Evolutionary conservation across 2,329 filamentous ascomycete genomes (phyloP), one percentile per base, ranked within the genome.

Genomic region (Teratosphaeria pseudoeucalypti): DNA sequence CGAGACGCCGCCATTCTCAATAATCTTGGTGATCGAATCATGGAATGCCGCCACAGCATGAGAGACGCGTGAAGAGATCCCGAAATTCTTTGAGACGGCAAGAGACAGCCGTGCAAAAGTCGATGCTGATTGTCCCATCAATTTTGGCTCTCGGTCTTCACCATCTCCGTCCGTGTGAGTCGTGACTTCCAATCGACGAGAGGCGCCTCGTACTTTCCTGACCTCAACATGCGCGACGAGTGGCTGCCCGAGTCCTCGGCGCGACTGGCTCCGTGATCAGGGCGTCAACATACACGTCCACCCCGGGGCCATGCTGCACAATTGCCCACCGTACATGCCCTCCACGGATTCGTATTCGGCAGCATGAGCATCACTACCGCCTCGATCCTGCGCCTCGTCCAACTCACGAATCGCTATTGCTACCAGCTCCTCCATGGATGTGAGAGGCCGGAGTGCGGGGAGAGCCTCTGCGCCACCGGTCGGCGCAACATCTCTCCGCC

Each of bases 371-470:
- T 27, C 26, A 47, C 53, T 47, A 53, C 49, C 58, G 37, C 52
- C 10, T 55, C 49, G n/a, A 26, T 62, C 23, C 57, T 52, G 43
- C 27, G 39, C 12, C 52, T 62, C 61, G 34, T 49, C 34, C 11
- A n/a, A 23, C 43, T 49, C 43, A 49, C 43, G 16, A 49, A 49
- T 27, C 63, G 57, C 52, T 68, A 63, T 68, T 85, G 91, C 58
- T 76, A 82, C 32, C 91, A 96, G 73, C 81, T 95, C 6, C 83
- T 89, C 56, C 81, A 87, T 63, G 91, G 91, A 62, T 96, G 91
- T 70, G 82, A 83, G 58, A 81, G 82, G 63, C 75, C 78, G 49
- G 77, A 79, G 47, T 96, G 91, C 73, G 78, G 76, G 26, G 90
- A 85, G 1, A 74, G 87, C 10, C 89, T 88, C 16, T 96, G 91